Base-by-base conservation (phyloP, 2,329 filamentous ascomycete genomes). In the Colletotrichum tanaceti region DNA sequence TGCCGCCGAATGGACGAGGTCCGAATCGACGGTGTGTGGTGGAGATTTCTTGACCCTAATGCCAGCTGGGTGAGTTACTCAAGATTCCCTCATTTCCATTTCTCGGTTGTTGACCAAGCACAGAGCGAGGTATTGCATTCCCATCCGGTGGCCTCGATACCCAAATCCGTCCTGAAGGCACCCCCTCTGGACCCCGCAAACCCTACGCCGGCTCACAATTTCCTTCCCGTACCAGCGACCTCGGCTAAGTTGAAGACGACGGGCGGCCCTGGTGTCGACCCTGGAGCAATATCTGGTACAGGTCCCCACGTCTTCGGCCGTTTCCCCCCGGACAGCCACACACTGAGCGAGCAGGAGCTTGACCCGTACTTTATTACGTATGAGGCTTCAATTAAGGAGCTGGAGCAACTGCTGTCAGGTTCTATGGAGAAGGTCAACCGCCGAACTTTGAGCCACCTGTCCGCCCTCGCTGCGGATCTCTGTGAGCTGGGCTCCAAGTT, bases 391-490 rank as follows among this genome's bases (percentile, higher is more conserved):
- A 97, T 94, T 11, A 94, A 96, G 76, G 95, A 98, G 72, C 85
- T 98, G 1, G 97, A 99, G 78, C 84, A 91, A 18, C 86, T 98
- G 5, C 85, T 99, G 3, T 94, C 92, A 74, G 96, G 96, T 0
- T 94, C 93, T 6, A 97, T 99, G 84, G 97, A 99, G 78, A 98
- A 97, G 79, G 94, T 98, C 70, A 99, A 98, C 75, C 89, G 95
- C 39, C 89, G 96, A 43, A 94, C 94, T 6, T 83, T 99, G 7
- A 93, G 90, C 70, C 96, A 99, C 75, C 81, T 98, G 11, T 93
- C 93, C 16, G 90, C 91, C 5, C 84, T 98, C 57, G 93, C 93
- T 3, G 87, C 93, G 5, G 96, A 99, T 77, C 86, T 98, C 70
- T 93, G 94, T 73, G 96, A 99, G 76, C 85, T 99, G 10, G 96